phyloP scores from a whole-genome alignment of 306 rosid genomes.

The Bauhinia variegata region DNA sequence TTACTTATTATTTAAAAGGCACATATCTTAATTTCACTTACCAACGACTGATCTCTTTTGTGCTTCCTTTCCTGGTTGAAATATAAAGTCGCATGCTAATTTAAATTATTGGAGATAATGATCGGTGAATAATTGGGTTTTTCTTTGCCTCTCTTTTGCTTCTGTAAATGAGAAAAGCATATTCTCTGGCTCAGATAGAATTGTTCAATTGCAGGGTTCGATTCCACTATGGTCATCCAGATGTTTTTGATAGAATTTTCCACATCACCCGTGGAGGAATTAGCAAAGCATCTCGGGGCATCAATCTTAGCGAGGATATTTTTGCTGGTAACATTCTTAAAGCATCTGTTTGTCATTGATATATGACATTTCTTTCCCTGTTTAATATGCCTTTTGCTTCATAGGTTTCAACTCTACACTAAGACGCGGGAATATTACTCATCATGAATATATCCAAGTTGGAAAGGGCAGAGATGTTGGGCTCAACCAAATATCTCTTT shows the following conservation, averaged over 20 bases:
- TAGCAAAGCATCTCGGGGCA: constrained; percentile 97
- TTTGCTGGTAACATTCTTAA: constrained; percentile 79
- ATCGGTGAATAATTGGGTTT: neutral
- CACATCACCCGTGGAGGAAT: constrained; percentile 98
- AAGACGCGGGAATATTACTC: constrained; percentile 91
- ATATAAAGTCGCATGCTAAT: neutral
- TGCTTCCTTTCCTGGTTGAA: neutral
- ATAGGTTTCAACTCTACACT: constrained; percentile 89
- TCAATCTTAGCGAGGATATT: constrained; percentile 95
- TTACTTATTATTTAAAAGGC: too few species aligned
- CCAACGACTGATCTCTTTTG: neutral
- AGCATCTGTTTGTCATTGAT: constrained; percentile 17
- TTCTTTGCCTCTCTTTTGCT: neutral
- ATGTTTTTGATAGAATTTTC: constrained; percentile 95
- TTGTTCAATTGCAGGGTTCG: constrained; percentile 73
- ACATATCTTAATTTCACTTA: neutral
- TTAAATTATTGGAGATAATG: neutral
- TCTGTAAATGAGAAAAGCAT: neutral
- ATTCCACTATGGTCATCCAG: constrained; percentile 98
- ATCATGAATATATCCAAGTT: constrained; percentile 95
- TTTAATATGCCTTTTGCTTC: constrained; percentile 34
- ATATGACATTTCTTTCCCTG: constrained; percentile 29
- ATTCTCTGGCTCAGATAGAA: constrained; percentile 23
- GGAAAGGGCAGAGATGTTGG: constrained; percentile 99
- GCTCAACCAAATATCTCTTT: constrained; percentile 92